Evolutionary conservation across 1,284 basidiomycete species (phyloP), one percentile per base, ranked within the genome.

Genomic region (Thecaphora thlaspeos): DNA sequence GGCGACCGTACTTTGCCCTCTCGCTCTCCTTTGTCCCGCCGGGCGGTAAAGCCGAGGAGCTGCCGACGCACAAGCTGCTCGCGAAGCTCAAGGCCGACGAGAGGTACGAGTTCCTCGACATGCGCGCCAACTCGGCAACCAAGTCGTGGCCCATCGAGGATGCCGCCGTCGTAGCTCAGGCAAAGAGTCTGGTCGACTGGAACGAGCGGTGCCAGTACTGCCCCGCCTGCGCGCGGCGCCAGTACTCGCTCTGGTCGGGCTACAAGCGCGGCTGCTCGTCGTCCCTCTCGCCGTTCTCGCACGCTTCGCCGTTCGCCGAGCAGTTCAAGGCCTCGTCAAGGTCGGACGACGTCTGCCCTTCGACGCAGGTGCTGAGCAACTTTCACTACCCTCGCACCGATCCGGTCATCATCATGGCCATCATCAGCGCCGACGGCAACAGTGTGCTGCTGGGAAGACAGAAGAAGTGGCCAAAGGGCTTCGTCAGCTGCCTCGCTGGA

Each of bases 171-270:
- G 61, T 76, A 1, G 71, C 74, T 0, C 61, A 71, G 30, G 64
- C 72, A 4, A 68, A 74, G 39, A 56, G 53, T 3, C 41, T 77
- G 36, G 21, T 77, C 36, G 75, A 77, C 43, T 77, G 75, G 75
- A 76, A 75, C 48, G 73, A 76, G 48, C 52, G 73, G 1, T 55
- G 66, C 38, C 69, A 90, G 87, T 95, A 89, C 80, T 98, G 94
- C 75, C 84, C 92, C 1, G 87, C 84, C 0, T 97, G 94, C 77
- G 90, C 91, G 1, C 84, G 87, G 0, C 83, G 83, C 3, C 86
- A 87, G 1, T 90, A 92, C 75, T 89, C 90, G 1, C 82, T 91
- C 61, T 97, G 93, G 92, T 91, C 86, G 4, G 94, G 94, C 0
- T 97, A 92, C 91, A 98, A 98, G 80, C 80, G 92, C 4, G 83